phyloP scores from a whole-genome alignment of 2,329 filamentous ascomycete species.

The Botryotinia calthae region DNA sequence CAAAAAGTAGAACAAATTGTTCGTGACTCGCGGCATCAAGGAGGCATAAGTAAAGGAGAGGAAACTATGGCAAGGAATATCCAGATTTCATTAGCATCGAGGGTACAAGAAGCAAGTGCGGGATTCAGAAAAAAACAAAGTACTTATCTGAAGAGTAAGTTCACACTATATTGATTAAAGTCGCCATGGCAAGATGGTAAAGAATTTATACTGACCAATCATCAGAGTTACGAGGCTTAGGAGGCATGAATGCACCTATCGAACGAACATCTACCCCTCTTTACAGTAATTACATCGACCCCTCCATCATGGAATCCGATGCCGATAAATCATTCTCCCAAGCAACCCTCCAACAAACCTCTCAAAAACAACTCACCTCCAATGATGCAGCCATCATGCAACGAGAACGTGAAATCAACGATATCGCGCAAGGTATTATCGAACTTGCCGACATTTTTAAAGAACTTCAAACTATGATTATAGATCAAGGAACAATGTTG shows the following conservation, averaged over 20 bases:
- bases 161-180: not conserved
- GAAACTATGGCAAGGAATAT: constrained; percentile 96
- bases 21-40: constrained; percentile 70
- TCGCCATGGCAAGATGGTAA: not conserved
- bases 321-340: constrained; percentile 91
- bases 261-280: constrained; percentile 55
- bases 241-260: constrained; percentile 55
- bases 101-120: constrained; percentile 89
- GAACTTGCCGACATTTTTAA: constrained; percentile 96
- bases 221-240: constrained; percentile 71
- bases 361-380: constrained; percentile 61
- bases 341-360: constrained; percentile 76
- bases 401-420: constrained; percentile 93
- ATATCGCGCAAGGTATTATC: constrained; percentile 97
- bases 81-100: constrained; percentile 82
- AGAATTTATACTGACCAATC: constrained; percentile 25
- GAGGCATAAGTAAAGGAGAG: constrained; percentile 74
- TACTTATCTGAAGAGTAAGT: constrained; percentile 85
- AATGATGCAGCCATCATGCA: constrained; percentile 86
- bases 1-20: constrained; percentile 86
- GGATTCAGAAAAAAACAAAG: constrained; percentile 96
- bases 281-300: constrained; percentile 66
- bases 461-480: constrained; percentile 92
- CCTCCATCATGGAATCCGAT: constrained; percentile 88
- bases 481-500: constrained; percentile 85